Evolutionary conservation across 768 basidiomycete genomes (phyloP).

Genomic region (Phylloporus arenicola): DNA sequence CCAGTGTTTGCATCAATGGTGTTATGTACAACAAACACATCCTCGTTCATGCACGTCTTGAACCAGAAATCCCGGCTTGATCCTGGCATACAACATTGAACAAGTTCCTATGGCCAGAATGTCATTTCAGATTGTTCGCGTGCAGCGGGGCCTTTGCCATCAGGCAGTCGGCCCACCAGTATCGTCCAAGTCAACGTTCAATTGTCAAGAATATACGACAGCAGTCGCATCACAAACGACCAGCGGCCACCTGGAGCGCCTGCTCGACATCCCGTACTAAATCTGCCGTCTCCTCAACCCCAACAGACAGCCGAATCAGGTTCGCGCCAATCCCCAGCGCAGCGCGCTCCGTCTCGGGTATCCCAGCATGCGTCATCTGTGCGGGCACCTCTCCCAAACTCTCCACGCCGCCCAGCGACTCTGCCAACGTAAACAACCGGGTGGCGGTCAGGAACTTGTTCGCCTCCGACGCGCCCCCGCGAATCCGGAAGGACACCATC

Average conservation of each 20-base stretch:
- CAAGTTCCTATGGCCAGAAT: too few species aligned
- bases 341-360: slow-evolving; percentile 63
- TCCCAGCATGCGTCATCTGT: slow-evolving; percentile 82
- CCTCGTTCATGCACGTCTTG: too few species aligned
- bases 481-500: slow-evolving; percentile 73
- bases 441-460: slow-evolving; percentile 62
- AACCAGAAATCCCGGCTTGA: too few species aligned
- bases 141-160: too few species aligned
- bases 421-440: slow-evolving; percentile 74
- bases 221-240: neutral
- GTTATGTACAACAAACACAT: too few species aligned
- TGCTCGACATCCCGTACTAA: slow-evolving; percentile 41
- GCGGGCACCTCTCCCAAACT: slow-evolving; percentile 83
- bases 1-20: too few species aligned
- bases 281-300: slow-evolving; percentile 85
- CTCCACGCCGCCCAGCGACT: slow-evolving; percentile 90
- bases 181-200: too few species aligned
- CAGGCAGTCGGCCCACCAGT: too few species aligned
- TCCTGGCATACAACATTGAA: too few species aligned
- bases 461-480: slow-evolving; percentile 48
- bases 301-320: slow-evolving; percentile 76
- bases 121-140: too few species aligned
- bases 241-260: slow-evolving; percentile 21
- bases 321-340: slow-evolving; percentile 72
- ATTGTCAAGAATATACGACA: too few species aligned